phyloP scores from a whole-genome alignment of 1,284 basidiomycete genomes.

The Ceratobasidium sp. region DNA sequence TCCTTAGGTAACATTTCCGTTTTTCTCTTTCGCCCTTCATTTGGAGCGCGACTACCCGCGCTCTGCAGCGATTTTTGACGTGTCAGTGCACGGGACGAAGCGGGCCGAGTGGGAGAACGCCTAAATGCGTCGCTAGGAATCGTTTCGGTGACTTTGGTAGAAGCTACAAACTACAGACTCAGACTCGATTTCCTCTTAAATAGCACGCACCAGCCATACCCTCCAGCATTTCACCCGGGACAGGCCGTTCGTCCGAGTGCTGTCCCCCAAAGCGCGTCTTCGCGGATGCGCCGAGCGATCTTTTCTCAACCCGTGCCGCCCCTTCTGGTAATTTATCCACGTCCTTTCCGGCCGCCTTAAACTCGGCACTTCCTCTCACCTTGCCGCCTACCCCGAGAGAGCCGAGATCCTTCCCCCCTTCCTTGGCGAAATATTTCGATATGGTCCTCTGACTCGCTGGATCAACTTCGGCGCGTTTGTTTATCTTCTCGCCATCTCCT shows the following conservation, averaged over 20 bases:
- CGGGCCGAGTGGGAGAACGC: no score
- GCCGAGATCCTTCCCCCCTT: neutral
- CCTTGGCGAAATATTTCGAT: slow-evolving; percentile 7
- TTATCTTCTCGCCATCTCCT: neutral
- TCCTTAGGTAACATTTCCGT: neutral
- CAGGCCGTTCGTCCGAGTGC: no score
- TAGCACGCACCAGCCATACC: neutral
- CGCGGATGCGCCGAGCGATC: no score
- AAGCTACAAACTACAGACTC: no score
- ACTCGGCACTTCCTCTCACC: neutral
- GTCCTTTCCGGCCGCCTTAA: neutral
- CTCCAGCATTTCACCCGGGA: neutral
- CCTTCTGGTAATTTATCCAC: neutral
- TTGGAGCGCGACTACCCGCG: neutral
- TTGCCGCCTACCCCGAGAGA: neutral
- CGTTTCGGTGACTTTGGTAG: no score
- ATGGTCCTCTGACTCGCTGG: neutral
- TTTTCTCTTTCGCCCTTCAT: neutral
- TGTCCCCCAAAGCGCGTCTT: no score
- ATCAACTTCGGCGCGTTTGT: slow-evolving; percentile 1
- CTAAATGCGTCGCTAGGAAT: no score
- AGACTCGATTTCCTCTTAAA: no score
- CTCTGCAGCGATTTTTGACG: no score
- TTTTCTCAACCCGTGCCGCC: neutral
- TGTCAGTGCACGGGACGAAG: no score